These are phyloP conservation scores for Nothopassalora personata DNA, from an alignment of 2,329 filamentous ascomycete species.

Conservation along the genomic window DNA sequence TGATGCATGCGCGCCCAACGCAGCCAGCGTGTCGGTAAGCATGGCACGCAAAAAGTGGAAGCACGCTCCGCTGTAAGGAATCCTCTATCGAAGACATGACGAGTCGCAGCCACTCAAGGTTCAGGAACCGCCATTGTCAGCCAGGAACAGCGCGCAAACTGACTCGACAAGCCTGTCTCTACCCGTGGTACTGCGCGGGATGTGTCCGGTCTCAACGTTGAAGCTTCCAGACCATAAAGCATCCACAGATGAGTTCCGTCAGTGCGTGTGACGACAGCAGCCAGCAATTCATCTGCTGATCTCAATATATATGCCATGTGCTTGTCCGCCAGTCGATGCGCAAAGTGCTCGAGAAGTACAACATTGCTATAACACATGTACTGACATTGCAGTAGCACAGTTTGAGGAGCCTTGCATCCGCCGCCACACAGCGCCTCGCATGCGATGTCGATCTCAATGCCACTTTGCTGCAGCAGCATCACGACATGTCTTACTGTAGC, in stretches of 20 bases:
- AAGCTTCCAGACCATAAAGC: not conserved
- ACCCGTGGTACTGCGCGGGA: not conserved
- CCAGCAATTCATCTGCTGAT: not conserved
- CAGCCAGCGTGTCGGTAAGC: not conserved
- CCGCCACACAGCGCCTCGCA: not conserved
- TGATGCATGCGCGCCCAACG: not conserved
- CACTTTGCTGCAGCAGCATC: not conserved
- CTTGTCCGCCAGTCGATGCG: not conserved
- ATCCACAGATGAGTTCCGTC: not conserved
- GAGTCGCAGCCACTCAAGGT: not conserved
- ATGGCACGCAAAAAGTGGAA: not conserved
- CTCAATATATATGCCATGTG: not conserved
- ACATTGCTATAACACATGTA: not conserved
- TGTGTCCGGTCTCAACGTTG: not conserved
- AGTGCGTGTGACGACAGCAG: not conserved
- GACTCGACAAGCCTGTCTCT: not conserved
- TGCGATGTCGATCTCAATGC: not conserved
- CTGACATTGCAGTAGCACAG: constrained; percentile 1
- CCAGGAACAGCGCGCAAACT: not conserved
- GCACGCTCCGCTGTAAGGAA: not conserved
- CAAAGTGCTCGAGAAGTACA: not conserved
- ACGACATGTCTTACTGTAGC: not conserved
- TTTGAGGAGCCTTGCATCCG: not conserved
- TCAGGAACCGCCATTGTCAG: not conserved
- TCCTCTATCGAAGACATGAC: not conserved